These are phyloP conservation scores for Ogataea angusta DNA, from an alignment of 805 yeast species.

Conservation along the genomic window DNA sequence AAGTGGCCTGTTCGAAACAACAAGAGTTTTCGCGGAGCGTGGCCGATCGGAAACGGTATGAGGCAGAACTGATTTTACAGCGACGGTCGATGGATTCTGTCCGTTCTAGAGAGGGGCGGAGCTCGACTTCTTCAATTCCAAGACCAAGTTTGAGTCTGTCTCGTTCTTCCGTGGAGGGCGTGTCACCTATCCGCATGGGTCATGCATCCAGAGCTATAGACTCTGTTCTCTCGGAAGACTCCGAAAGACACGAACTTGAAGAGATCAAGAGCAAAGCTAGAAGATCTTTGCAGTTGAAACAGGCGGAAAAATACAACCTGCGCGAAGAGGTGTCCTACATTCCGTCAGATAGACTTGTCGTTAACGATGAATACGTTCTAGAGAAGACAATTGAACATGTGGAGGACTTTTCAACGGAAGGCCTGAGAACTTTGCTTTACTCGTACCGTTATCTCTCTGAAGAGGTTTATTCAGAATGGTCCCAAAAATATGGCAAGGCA, in stretches of 20 bases:
- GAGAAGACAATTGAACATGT: conserved; percentile 87
- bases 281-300: conserved; percentile 58
- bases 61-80: conserved; percentile 71
- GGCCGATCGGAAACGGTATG: conserved; percentile 63
- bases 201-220: conserved; percentile 16
- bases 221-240: conserved; percentile 32
- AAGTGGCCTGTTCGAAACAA: conserved; percentile 60
- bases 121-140: conserved; percentile 27
- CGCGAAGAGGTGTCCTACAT: conserved; percentile 37
- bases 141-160: conserved; percentile 29
- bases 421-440: conserved; percentile 84
- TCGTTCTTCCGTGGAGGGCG: conserved; percentile 21
- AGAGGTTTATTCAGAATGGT: conserved; percentile 65
- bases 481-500: conserved; percentile 64
- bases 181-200: background rate
- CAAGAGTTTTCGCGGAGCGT: conserved; percentile 58
- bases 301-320: conserved; percentile 46
- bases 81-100: conserved; percentile 43
- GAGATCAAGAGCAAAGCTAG: conserved; percentile 52
- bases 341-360: conserved; percentile 52
- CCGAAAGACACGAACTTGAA: conserved; percentile 50
- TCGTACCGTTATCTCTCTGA: conserved; percentile 69
- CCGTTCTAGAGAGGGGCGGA: conserved; percentile 22
- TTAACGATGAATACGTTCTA: conserved; percentile 71
- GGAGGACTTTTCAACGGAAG: conserved; percentile 93